Percentiles rank a stretch among this genome's conserved stretches.
phyloP scores from a whole-genome alignment of 2,329 filamentous ascomycete species.

The Pleoardoris graminearum region DNA sequence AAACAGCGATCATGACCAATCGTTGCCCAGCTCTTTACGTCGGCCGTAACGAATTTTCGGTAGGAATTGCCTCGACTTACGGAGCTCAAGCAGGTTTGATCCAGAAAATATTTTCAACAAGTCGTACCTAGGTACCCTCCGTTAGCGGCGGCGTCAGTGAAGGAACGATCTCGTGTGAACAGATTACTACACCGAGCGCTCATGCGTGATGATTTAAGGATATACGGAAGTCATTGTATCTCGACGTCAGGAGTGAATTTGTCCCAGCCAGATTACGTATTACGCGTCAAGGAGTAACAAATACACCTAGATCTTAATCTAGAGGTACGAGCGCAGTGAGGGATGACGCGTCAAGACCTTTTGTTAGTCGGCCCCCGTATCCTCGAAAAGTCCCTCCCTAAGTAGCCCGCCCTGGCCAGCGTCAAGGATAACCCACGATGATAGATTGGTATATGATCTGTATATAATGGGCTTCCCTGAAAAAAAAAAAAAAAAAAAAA shows the following conservation, averaged over 20 bases:
- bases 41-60: slow-evolving; percentile 12
- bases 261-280: too few species aligned
- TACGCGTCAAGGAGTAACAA: too few species aligned
- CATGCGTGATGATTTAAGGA: background rate
- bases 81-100: slow-evolving; percentile 17
- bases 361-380: background rate
- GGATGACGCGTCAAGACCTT: background rate
- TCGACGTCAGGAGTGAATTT: too few species aligned
- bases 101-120: slow-evolving; percentile 17
- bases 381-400: too few species aligned
- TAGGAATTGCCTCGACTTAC: slow-evolving; percentile 10
- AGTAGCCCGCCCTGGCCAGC: too few species aligned
- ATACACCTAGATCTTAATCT: too few species aligned
- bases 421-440: too few species aligned
- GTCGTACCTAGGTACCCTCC: slow-evolving; percentile 4
- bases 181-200: background rate
- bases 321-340: too few species aligned
- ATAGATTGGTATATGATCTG: too few species aligned
- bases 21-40: background rate
- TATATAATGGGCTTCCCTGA: too few species aligned
- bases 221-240: background rate
- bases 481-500: too few species aligned
- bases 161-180: background rate
- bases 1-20: background rate
- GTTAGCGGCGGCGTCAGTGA: background rate